Evolutionary conservation across 78 protist species (phyloP), one percentile per base, ranked within the genome.

Genomic region (Dictyostelium purpureum): DNA sequence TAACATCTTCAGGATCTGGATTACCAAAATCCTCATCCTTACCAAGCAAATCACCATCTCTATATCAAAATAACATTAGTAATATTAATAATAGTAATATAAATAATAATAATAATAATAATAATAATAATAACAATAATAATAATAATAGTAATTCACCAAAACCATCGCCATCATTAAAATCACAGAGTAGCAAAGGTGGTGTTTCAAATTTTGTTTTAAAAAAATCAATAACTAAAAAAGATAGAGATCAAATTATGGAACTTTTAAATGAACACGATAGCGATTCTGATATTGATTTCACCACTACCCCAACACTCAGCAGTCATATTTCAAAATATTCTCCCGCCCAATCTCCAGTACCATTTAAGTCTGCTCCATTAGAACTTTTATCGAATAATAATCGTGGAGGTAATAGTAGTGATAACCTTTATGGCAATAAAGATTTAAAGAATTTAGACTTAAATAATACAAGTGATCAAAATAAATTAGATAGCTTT

Each of bases 181-280:
- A 42, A n/a, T 69, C 52, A 38, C n/a, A n/a, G 56, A 38, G 21
- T n/a, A 65, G 31, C 16, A 26, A 14, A 28, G 31, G 31, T 28
- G 45, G 45, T 69, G 16, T 63, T 21, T 40, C 76, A 69, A 69
- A 40, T 40, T 24, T 69, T 3, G 28, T 42, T 21, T 40, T 77
- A 26, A 69, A 54, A 24, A 81, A 52, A 35, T 24, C 28, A 12
- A 74, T 85, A 2, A 71, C 81, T 5, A 66, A 59, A 45, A 85
- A 61, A 52, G 81, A 85, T 18, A 85, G 77, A 26, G 61, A 73
- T n/a, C 54, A 85, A 14, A 75, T 85, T 47, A 18, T 70, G 51
- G 82, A 85, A 21, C 31, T 73, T 28, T 38, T 85, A 21, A 59
- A 24, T 33, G 92, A 85, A 35, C 90, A 83, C 57, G 80, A 71